Evolutionary conservation across 371 early-diverging fungal species (phyloP), one percentile per base, ranked within the genome.

Genomic region (Apophysomyces sp.): DNA sequence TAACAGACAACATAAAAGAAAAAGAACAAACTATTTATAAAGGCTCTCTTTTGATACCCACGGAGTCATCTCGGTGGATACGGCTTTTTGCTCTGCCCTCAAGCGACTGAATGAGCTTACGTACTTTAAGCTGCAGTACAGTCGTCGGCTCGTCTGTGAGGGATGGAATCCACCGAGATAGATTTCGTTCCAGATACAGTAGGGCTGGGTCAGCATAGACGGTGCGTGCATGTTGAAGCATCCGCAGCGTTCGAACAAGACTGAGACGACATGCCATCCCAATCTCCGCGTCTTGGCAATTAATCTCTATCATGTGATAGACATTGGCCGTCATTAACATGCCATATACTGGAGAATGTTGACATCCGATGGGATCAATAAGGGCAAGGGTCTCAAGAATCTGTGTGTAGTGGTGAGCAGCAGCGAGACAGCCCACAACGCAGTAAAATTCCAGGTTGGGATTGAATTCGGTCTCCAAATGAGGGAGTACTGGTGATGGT

Each of bases 281-380:
- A 0, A 76, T 62, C 26, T 79, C 68, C 0, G 56, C 40, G 27
- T 73, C 60, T 16, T 54, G 60, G 27, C 63, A 57, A 18, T 66
- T 60, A 27, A 26, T 29, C 54, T 65, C 52, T 26, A 79, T 40
- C 57, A 76, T 68, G 27, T 74, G 58, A 52, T 66, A 76, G 1
- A 76, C 39, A 18, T 69, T 64, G 9, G 64, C 53, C 1, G 69
- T 69, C n/a, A 72, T 26, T 24, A 67, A 49, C 13, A 58, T 40
- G 2, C 74, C 80, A 49, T 76, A 73, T 0, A 72, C 63, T 0
- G 80, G 80, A 15, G 63, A 68, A n/a, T 76, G 71, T n/a, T 67
- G 65, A 60, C 80, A 79, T 21, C 71, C 72, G 5, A 65, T 60
- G 0, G 65, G 63, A 52, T 79, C 80, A 24, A 76, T 26, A 1